A percentile compares a stretch with the other conserved stretches of the same genome.
These are phyloP conservation scores for Cyanodermella asteris DNA, from an alignment of 2,329 filamentous ascomycete genomes.

Conservation along the genomic window DNA sequence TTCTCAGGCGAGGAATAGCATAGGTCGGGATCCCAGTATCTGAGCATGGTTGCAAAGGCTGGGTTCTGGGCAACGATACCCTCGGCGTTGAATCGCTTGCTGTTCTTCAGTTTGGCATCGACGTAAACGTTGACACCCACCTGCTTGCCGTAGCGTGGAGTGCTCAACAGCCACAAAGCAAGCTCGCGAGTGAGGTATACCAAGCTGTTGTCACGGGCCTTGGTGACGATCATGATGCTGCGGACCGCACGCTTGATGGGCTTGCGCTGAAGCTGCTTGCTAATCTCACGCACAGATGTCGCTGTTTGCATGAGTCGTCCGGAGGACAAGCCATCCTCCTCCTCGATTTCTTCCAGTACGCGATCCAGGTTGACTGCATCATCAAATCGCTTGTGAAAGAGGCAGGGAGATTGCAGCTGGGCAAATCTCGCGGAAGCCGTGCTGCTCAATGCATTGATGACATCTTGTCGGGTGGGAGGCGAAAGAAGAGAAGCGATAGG, in stretches of 20 bases:
- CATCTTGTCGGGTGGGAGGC: conserved; percentile 31
- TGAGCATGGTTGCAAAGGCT: conserved; percentile 62
- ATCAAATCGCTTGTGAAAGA: conserved; percentile 93
- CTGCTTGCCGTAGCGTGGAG: conserved; percentile 71
- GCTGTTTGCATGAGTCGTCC: conserved; percentile 88
- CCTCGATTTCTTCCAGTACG: conserved; percentile 82
- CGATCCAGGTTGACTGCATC: conserved; percentile 88
- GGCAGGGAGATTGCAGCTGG: conserved; percentile 75
- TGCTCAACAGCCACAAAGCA: conserved; percentile 67
- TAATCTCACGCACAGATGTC: conserved; percentile 83
- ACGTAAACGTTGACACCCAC: conserved; percentile 94
- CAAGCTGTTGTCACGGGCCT: conserved; percentile 83
- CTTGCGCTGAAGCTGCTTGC: conserved; percentile 76
- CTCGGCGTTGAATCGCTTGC: conserved; percentile 64
- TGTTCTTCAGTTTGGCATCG: conserved; percentile 78
- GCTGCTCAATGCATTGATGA: conserved; percentile 20
- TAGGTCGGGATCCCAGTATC: conserved; percentile 89
- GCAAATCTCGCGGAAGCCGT: conserved; percentile 30
- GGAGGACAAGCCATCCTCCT: conserved; percentile 76
- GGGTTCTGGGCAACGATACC: conserved; percentile 52
- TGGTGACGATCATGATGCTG: conserved; percentile 97
- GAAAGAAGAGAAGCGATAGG: conserved; percentile 46
- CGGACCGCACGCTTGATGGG: conserved; percentile 80
- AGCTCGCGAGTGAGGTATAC: conserved; percentile 77
- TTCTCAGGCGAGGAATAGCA: conserved; percentile 88